These are phyloP conservation scores for Penicillium diatomitis DNA, from an alignment of 495 filamentous ascomycete species.

Conservation along the genomic window DNA sequence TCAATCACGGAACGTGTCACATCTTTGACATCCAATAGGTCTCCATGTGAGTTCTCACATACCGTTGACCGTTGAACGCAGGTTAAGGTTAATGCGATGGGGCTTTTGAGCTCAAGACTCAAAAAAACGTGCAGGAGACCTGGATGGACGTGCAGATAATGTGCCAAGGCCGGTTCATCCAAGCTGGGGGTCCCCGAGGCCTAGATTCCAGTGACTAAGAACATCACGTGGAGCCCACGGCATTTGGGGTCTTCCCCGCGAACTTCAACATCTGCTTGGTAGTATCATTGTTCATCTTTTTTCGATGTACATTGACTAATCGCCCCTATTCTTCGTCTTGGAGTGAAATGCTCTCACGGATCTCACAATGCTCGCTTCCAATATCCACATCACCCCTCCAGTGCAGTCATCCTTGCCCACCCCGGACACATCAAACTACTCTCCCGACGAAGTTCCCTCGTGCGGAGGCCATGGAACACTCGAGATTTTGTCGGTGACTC, in stretches of 20 bases:
- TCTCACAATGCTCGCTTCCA: conserved; percentile 13
- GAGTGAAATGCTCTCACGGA: too few species aligned
- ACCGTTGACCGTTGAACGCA: not conserved
- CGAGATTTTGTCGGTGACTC: conserved; percentile 21
- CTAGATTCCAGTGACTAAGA: conserved; percentile 12
- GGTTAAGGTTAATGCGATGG: not conserved
- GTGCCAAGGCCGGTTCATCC: too few species aligned
- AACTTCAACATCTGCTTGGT: not conserved
- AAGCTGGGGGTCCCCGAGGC: not conserved
- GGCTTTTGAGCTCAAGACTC: not conserved
- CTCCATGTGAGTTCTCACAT: not conserved
- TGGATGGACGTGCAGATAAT: too few species aligned
- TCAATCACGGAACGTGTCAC: too few species aligned
- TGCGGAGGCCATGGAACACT: conserved; percentile 19
- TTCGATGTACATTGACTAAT: too few species aligned
- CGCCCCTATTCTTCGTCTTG: too few species aligned
- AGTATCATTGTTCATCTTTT: too few species aligned
- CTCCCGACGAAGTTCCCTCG: conserved; percentile 14
- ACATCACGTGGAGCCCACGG: conserved; percentile 7
- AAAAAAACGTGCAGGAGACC: not conserved
- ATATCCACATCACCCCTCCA: conserved; percentile 10
- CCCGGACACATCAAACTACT: conserved; percentile 10
- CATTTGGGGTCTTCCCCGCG: conserved; percentile 12
- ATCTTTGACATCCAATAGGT: not conserved
- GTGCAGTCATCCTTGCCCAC: conserved; percentile 7